phyloP scores from a whole-genome alignment of 192 early-diverging fungal genomes.

The Coemansia sp. region DNA sequence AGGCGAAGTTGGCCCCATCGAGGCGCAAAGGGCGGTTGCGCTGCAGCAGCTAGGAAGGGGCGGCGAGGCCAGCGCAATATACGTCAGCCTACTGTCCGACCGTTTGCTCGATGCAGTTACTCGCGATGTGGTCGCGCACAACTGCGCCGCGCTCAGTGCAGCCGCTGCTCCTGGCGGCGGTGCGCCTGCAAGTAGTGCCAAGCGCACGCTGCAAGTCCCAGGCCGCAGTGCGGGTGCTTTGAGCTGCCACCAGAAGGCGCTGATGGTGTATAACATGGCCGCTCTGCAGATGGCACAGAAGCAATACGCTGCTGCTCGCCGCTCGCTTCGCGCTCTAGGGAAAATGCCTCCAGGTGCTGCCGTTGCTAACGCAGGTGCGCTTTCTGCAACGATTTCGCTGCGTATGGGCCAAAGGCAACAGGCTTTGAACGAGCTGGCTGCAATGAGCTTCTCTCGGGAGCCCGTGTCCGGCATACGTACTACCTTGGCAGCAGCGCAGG shows the following conservation, averaged over 20 bases:
- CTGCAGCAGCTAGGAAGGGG: constrained; percentile 23
- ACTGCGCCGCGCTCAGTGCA: constrained; percentile 9
- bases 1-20: constrained; percentile 35
- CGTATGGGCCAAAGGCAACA: constrained; percentile 1
- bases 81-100: constrained; percentile 14
- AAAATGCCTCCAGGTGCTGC: constrained; percentile 10
- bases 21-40: constrained; percentile 41
- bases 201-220: constrained; percentile 37
- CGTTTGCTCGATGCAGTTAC: constrained; percentile 15
- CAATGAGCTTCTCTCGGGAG: constrained; percentile 13
- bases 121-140: constrained; percentile 34
- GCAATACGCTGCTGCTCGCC: constrained; percentile 30
- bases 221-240: constrained; percentile 13
- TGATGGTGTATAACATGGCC: constrained; percentile 53
- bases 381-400: constrained; percentile 38
- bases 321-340: constrained; percentile 19
- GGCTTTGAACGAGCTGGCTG: constrained; percentile 37
- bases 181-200: constrained; percentile 1
- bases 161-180: not conserved
- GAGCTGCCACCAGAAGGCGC: constrained; percentile 28
- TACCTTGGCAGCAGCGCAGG: constrained; percentile 36
- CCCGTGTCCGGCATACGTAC: constrained; percentile 13
- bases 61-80: constrained; percentile 18
- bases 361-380: constrained; percentile 12
- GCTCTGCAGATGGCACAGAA: constrained; percentile 25